Base-by-base conservation (phyloP, 2,329 filamentous ascomycete genomes). In the Berkeleyomyces rouxiae region DNA sequence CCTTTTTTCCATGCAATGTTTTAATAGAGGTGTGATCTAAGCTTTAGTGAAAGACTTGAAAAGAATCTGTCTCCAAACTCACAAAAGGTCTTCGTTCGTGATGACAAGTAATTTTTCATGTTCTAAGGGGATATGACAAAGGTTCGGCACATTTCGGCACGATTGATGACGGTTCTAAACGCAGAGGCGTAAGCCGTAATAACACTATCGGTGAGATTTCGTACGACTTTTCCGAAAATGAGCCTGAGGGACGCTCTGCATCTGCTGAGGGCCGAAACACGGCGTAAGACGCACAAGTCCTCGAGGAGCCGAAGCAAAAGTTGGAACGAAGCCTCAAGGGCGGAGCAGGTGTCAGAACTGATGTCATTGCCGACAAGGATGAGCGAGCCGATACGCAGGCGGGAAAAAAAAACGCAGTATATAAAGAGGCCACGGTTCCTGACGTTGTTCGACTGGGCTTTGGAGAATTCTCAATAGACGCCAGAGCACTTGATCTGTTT, bases 11-110 rank as follows among this genome's bases (percentile, higher is more conserved):
- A 53, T 51, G 46, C 42, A 47, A 23, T 58, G 47, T 46, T 31
- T 58, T 57, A 63, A 63, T 63, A 63, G 61, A 63, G 59, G 51
- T 42, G 13, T 36, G 33, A 40, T 59, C n/a, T 63, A 31, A 39
- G 53, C 42, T 59, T 31, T 16, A 42, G 36, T 61, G 39, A 10
- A 16, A 44, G 16, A 46, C 33, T 59, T 10, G 43, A 39, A 46
- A 59, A 46, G 13, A 10, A 6, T 13, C 33, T 40, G 55, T 13
- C 33, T 23, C 46, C n/a, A 49, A 7, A 16, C n/a, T 9, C 7
- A 49, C n/a, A 37, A 7, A 37, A 39, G 33, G 11, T 36, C 7
- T 31, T 37, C 11, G 13, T 7, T 4, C n/a, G 51, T 7, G 10
- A 37, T 39, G 33, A 47, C 3, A 7, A n/a, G 44, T 6, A 16